Conservation (phyloP, 345 rosid species). For the Gossypium turneri region DNA sequence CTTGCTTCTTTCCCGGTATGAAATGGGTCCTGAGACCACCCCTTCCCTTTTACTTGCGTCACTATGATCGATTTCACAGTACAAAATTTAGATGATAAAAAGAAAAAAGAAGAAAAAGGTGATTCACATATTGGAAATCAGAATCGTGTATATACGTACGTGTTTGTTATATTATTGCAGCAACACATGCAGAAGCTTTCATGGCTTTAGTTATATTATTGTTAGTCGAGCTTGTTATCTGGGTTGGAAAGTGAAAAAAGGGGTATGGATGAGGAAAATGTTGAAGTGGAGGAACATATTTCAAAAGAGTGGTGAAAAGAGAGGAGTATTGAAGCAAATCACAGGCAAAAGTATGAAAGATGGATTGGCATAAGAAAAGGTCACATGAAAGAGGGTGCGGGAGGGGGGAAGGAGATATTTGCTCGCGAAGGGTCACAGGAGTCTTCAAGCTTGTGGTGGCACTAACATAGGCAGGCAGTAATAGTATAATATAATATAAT, state of each 20-base stretch:
- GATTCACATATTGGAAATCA: neutral
- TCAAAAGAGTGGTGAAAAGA: neutral
- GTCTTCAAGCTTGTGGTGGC: neutral
- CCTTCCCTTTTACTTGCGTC: neutral
- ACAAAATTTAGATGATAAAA: neutral
- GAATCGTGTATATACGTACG: neutral
- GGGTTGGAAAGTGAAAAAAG: neutral
- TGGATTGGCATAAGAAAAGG: neutral
- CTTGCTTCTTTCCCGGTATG: neutral
- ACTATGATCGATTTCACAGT: neutral
- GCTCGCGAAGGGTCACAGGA: neutral
- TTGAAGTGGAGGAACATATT: neutral
- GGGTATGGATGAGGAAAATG: neutral
- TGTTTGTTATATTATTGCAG: neutral
- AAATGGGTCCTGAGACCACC: neutral
- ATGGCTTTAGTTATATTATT: neutral
- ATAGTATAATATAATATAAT: neutral
- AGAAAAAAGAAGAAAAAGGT: neutral
- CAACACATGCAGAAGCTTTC: neutral
- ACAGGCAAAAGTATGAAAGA: neutral
- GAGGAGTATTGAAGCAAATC: slow-evolving; percentile 12
- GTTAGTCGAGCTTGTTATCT: neutral
- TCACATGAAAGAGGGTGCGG: neutral
- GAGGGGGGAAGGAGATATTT: neutral
- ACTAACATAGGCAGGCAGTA: neutral